Base-by-base conservation (phyloP, 805 yeast species). In the Candida krabiensis region DNA sequence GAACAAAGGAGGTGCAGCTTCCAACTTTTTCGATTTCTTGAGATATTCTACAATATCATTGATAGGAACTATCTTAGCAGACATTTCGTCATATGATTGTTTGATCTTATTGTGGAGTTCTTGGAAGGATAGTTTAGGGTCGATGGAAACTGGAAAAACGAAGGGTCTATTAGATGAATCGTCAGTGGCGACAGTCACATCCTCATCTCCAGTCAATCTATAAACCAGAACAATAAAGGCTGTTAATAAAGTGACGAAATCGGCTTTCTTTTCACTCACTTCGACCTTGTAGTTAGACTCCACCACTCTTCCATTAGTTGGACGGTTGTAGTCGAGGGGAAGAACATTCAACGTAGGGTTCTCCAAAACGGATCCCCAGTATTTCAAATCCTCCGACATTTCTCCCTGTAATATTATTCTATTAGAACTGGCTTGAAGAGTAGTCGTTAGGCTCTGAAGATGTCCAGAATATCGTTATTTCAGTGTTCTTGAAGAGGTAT, bases 141-240 rank as follows among this genome's bases (percentile, higher is more conserved):
- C 73, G 43, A 88, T 66, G 23, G 67, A 67, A 30, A 85, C 66
- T 53, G 96, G 73, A 19, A 87, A 58, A 13, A 86, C 80, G 47
- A 80, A 75, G 19, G 78, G 78, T 35, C 67, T 64, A 28, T 64
- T 53, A 5, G 61, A 61, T 3, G 63, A 50, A 18, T 73, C 61
- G 49, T 83, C 79, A 0, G 89, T 80, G n/a, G 90, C 89, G 44
- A 91, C 66, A n/a, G 84, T 81, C 35, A 93, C 81, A 53, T 91
- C 97, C 49, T 91, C 97, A 59, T 91, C 98, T 17, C 97, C 98
- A 2, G 96, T 84, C 32, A 87, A 68, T 56, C 98, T 73, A 62
- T 76, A 83, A 26, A 87, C 71, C 40, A 91, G 70, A 1, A 83
- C 78, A 17, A 83, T 77, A 64, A 81, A 86, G 1, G 76, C 76